Conservation (phyloP, 2,329 filamentous ascomycete genomes). For the Cladosporium colombiae region DNA sequence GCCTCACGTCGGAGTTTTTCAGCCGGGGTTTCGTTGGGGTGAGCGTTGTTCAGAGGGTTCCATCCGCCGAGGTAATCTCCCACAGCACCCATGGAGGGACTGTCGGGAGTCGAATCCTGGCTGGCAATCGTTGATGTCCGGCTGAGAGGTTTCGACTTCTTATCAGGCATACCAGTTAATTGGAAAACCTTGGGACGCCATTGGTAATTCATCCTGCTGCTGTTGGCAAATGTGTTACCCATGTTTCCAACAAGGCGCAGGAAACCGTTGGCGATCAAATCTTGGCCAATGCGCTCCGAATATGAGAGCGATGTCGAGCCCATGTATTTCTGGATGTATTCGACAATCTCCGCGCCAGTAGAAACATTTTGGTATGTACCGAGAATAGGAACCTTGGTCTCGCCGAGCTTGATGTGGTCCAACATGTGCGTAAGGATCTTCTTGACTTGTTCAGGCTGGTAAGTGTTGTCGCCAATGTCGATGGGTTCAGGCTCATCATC, state of each 20-base stretch:
- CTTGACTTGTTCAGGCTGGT: slow-evolving; percentile 83
- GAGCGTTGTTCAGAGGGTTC: slow-evolving; percentile 86
- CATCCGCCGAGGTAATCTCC: slow-evolving; percentile 88
- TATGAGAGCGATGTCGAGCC: slow-evolving; percentile 81
- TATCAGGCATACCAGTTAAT: slow-evolving; percentile 82
- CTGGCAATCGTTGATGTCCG: slow-evolving; percentile 73
- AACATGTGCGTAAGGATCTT: slow-evolving; percentile 86
- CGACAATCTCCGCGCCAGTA: slow-evolving; percentile 87
- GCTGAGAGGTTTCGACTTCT: slow-evolving; percentile 67
- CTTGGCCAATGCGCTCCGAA: slow-evolving; percentile 91
- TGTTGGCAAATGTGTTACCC: slow-evolving; percentile 94
- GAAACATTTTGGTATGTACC: slow-evolving; percentile 95
- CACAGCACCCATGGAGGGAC: slow-evolving; percentile 73
- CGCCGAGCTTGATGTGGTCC: slow-evolving; percentile 79
- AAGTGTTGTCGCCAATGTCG: slow-evolving; percentile 88
- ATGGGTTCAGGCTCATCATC: slow-evolving; percentile 73
- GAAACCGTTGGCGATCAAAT: slow-evolving; percentile 82
- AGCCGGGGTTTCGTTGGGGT: slow-evolving; percentile 90
- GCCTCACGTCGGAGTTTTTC: slow-evolving; percentile 88
- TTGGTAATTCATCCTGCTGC: slow-evolving; percentile 95
- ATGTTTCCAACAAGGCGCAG: slow-evolving; percentile 90
- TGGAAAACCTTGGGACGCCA: slow-evolving; percentile 94
- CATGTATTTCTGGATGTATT: slow-evolving; percentile 90
- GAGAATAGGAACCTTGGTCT: slow-evolving; percentile 92
- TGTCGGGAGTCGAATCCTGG: slow-evolving; percentile 57